Evolutionary conservation across 2,329 filamentous ascomycete species (phyloP).

Genomic region (Verticillium isaacii): DNA sequence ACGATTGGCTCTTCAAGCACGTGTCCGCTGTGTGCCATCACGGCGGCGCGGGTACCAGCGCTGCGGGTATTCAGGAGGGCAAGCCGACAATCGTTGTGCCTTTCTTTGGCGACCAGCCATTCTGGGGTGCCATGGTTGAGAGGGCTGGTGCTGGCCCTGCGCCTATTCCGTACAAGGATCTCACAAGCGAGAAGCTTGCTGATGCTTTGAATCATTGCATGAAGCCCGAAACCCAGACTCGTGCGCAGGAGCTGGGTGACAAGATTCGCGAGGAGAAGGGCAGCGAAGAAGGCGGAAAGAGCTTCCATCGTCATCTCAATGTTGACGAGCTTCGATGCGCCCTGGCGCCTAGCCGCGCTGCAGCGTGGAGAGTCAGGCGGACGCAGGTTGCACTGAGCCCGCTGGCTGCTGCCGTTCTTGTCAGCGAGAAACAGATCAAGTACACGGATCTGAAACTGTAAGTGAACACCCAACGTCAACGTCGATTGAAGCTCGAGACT

Average conservation of each 20-base stretch:
- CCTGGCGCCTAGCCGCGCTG: constrained; percentile 61
- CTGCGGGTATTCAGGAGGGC: constrained; percentile 76
- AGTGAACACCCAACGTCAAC: constrained; percentile 20
- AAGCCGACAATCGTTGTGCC: constrained; percentile 79
- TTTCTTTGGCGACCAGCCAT: constrained; percentile 82
- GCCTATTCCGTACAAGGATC: constrained; percentile 63
- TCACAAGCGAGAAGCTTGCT: constrained; percentile 63
- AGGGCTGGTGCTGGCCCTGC: constrained; percentile 67
- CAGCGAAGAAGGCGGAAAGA: constrained; percentile 56
- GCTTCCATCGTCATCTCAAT: constrained; percentile 68
- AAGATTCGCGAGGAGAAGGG: constrained; percentile 65
- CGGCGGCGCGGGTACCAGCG: constrained; percentile 82
- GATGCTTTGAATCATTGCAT: constrained; percentile 58
- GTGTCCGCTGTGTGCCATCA: constrained; percentile 84
- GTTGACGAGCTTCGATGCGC: constrained; percentile 64
- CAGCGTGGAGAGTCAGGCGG: constrained; percentile 70
- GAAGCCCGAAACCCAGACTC: constrained; percentile 52
- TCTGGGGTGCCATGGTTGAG: constrained; percentile 76
- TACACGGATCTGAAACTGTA: constrained; percentile 71
- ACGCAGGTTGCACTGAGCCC: constrained; percentile 65
- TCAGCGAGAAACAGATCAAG: constrained; percentile 58
- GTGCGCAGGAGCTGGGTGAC: constrained; percentile 52
- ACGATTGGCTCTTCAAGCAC: constrained; percentile 83
- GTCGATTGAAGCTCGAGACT: background rate
- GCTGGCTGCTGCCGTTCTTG: constrained; percentile 66